phyloP scores from a whole-genome alignment of 177 flowering plant genomes.

The Vitis hybrid region DNA sequence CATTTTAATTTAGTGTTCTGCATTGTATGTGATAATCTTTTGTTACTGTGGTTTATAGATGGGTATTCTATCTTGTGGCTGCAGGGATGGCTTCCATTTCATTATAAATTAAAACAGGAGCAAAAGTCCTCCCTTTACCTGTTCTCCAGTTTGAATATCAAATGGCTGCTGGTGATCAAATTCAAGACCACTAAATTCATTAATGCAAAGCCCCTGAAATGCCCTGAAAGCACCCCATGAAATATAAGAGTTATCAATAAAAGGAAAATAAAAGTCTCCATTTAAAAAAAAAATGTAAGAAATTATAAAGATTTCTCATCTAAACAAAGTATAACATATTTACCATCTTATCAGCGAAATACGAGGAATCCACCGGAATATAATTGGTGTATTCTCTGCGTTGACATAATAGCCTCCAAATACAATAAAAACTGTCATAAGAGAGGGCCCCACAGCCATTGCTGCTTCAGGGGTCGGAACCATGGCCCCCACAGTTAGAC shows the following conservation, averaged over 20 bases:
- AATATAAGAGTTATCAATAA: constrained; percentile 1
- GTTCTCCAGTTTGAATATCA: constrained; percentile 90
- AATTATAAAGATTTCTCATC: background rate
- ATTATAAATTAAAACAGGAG: background rate
- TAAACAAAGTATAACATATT: background rate
- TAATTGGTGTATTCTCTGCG: constrained; percentile 80
- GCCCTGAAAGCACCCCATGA: constrained; percentile 58
- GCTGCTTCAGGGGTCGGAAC: constrained; percentile 96
- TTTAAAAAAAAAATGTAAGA: too few species aligned
- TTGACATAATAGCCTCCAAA: constrained; percentile 97
- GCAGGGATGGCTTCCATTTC: background rate
- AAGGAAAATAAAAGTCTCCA: background rate
- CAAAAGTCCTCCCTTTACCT: constrained; percentile 44
- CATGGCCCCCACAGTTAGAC: constrained; percentile 97
- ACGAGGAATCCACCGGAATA: constrained; percentile 93
- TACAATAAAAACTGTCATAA: constrained; percentile 96
- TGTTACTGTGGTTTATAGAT: too few species aligned
- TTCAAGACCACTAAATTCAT: constrained; percentile 78
- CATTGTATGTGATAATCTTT: too few species aligned
- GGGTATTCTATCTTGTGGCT: too few species aligned
- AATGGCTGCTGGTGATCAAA: constrained; percentile 83
- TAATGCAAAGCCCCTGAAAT: constrained; percentile 95
- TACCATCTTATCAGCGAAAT: constrained; percentile 98
- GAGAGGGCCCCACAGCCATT: constrained; percentile 95
- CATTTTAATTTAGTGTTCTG: too few species aligned